Evolutionary conservation across 495 filamentous ascomycete species (phyloP).

Genomic region (Penicillium waksmanii): DNA sequence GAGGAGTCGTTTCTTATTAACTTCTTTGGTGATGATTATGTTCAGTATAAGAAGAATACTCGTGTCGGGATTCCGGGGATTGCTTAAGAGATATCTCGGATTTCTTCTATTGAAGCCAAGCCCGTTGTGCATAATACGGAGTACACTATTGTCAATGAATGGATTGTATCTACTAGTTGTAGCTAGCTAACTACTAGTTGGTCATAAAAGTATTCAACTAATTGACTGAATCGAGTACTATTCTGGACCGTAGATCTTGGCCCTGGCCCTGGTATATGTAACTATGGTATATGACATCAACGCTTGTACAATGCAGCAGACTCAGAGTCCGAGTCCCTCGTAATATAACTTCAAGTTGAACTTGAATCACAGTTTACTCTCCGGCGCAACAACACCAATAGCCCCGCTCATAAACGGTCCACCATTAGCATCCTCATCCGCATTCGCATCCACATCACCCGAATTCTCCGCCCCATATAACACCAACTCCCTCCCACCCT

Average conservation of each 20-base stretch:
- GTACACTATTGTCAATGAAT: too few relatives aligned
- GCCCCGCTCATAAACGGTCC: constrained; percentile 64
- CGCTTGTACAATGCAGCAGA: constrained; percentile 15
- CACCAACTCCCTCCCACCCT: constrained; percentile 67
- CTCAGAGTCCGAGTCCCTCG: background rate
- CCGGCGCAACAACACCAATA: constrained; percentile 44
- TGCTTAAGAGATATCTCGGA: constrained; percentile 18
- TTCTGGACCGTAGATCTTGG: background rate
- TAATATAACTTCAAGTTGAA: too few relatives aligned
- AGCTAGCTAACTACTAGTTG: too few relatives aligned
- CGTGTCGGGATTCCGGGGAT: constrained; percentile 79
- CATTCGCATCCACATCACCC: constrained; percentile 11
- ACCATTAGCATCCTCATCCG: constrained; percentile 20
- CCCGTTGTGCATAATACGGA: too few relatives aligned
- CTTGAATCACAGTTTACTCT: constrained; percentile 44
- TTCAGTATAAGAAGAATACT: constrained; percentile 66
- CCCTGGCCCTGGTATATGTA: constrained; percentile 17
- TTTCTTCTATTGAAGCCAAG: background rate
- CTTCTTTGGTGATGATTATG: constrained; percentile 88
- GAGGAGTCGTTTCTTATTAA: constrained; percentile 77
- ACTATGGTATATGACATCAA: constrained; percentile 6
- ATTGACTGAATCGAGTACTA: background rate
- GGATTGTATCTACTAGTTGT: too few relatives aligned
- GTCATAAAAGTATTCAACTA: too few relatives aligned
- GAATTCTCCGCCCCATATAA: constrained; percentile 55